Conservation (phyloP, 2,329 filamentous ascomycete species). For the Hypoxylon sp. region DNA sequence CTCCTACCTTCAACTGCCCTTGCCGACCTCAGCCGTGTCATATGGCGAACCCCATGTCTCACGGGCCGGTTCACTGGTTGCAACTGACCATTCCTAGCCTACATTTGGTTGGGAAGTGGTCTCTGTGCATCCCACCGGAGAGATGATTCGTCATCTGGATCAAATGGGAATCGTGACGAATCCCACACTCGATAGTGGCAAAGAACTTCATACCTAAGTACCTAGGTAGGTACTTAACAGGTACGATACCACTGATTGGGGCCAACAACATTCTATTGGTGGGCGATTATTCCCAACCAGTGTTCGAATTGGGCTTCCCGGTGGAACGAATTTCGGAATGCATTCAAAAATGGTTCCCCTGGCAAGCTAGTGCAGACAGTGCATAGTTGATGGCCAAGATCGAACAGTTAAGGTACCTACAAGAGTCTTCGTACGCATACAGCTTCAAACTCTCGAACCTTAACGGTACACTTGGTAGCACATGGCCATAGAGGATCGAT, state of each 20-base stretch:
- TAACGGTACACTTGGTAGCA: not conserved
- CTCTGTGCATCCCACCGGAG: not conserved
- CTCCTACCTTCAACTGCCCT: too few relatives aligned
- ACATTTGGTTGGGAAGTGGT: not conserved
- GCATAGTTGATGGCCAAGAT: too few relatives aligned
- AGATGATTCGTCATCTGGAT: not conserved
- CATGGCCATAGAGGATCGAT: not conserved
- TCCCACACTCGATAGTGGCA: not conserved
- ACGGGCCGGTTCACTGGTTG: not conserved
- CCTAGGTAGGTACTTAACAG: not conserved
- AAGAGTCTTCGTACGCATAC: not conserved
- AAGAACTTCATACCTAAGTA: not conserved
- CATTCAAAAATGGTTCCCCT: too few relatives aligned
- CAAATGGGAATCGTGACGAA: not conserved
- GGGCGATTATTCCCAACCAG: too few relatives aligned
- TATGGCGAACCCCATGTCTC: not conserved
- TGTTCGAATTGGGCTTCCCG: too few relatives aligned
- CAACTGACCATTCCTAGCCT: not conserved
- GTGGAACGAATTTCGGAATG: too few relatives aligned
- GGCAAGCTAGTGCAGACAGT: too few relatives aligned
- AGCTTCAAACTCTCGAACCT: not conserved
- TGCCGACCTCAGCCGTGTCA: not conserved
- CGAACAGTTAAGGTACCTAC: too few relatives aligned
- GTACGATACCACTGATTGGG: not conserved
- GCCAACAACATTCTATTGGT: too few relatives aligned